Conservation (phyloP, 2,329 filamentous ascomycete species). For the Fusarium oxysporum region DNA sequence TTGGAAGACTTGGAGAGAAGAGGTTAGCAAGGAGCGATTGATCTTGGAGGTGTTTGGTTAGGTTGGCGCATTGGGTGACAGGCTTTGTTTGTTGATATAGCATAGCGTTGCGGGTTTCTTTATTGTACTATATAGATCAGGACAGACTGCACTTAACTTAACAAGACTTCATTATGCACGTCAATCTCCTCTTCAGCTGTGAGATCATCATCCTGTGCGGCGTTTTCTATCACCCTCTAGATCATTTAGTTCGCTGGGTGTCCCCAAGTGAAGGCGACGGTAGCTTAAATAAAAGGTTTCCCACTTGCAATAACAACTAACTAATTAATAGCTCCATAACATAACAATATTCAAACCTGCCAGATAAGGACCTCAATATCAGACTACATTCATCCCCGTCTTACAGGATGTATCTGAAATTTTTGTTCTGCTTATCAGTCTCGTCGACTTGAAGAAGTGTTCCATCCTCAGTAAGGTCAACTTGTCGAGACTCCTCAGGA, state of each 20-base stretch:
- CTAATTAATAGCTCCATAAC: neutral
- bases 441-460: slow-evolving; percentile 3
- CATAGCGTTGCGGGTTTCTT: no score
- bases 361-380: no score
- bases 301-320: neutral
- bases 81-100: neutral
- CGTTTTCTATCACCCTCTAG: rapidly evolving
- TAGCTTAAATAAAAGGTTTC: rapidly evolving
- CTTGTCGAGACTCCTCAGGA: slow-evolving; percentile 1
- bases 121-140: neutral
- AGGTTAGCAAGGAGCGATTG: neutral
- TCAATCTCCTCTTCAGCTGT: rapidly evolving
- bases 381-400: rapidly evolving
- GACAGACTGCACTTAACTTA: neutral
- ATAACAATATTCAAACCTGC: no score
- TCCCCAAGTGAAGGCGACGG: neutral
- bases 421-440: slow-evolving; percentile 13
- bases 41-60: slow-evolving; percentile 17
- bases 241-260: rapidly evolving
- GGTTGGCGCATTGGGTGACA: neutral
- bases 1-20: slow-evolving; percentile 1
- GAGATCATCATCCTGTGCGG: rapidly evolving
- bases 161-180: rapidly evolving
- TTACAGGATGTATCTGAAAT: slow-evolving; percentile 9
- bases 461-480: neutral